Base-by-base conservation (phyloP, 768 basidiomycete genomes). In the Coprinopsis marcescibilis region DNA sequence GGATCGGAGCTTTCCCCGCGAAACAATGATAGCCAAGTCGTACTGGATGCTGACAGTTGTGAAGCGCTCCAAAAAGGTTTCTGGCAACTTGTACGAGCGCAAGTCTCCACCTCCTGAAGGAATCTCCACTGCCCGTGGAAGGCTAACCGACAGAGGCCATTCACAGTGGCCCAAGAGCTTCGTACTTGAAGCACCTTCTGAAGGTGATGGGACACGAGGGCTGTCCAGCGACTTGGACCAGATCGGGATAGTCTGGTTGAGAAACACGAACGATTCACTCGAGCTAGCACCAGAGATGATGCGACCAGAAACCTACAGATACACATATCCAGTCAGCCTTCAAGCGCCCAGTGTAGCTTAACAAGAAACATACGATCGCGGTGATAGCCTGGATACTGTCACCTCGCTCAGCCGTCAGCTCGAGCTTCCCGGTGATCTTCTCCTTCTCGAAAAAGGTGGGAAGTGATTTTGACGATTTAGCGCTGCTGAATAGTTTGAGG, bases 391-490 rank as follows among this genome's bases (percentile, higher is more conserved):
- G 73, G 36, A 76, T 76, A 17, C 72, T 76, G 55, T 78, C 75
- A 23, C 73, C 73, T 60, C 67, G 70, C 52, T 76, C 74, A 21
- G 72, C 73, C 43, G 64, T 58, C 51, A 78, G 56, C 54, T 75
- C 70, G 38, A 78, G 61, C 32, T 60, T 62, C 34, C 73, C 75
- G 43, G 61, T 72, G 61, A 78, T 70, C 39, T 69, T 68, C 58
- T 77, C 75, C 63, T 74, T 77, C 65, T 78, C 75, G 55, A 71
- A 73, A 58, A 73, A 75, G 17, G 72, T 73, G 7, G 76, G 75
- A 26, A 76, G 59, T 43, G 73, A 75, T 45, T 71, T 72, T 8
- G 70, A 61, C 2, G 76, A 76, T 57, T 73, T 75, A 11, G 76
- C 76, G 54, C 73, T 75, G 64, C 75, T 77, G 57, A 58, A 63